Evolutionary conservation across 257 asterid genomes (phyloP), one percentile per base, ranked within the genome.

Genomic region (Buddleja alternifolia): DNA sequence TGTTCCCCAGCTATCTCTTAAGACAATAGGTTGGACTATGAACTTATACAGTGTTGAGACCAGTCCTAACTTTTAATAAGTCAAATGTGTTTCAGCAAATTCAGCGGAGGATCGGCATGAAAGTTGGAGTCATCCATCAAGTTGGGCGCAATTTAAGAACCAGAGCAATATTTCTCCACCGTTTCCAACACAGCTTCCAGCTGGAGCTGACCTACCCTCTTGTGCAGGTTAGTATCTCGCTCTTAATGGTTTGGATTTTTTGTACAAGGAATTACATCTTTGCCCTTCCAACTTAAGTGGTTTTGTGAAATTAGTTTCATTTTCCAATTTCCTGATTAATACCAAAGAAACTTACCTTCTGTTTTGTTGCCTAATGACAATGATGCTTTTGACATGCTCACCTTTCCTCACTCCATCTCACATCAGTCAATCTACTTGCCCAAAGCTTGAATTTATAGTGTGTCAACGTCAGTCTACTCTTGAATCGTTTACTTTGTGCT

Each of bases 181-280:
- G 17, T 79, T 93, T 84, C 97, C 99, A 45, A 73, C 83, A 46
- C 91, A 88, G 73, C 97, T 93, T 72, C 99, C 99, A 25, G 77
- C 90, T 57, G 92, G 99, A 78, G 99, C 99, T 65, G 94, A 84
- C 81, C 68, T 85, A 72, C 99, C 99, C 64, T 85, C 99, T 64
- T 90, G 89, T 73, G 86, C 97, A 85, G 96, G 99, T 93, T 53
- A 6, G 41, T 71, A 17, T 80, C 81, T 52, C 11, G 4, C 67
- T 64, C 15, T 56, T 40, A 40, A 20, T 4, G 32, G 39, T 69
- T 60, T 48, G 54, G 46, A 52, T 3, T 73, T 3, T 73, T 39
- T 44, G 12, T 56, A 14, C 12, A 32, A 60, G 20, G 36, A 36
- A 23, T 51, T 56, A 24, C 25, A 4, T 64, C 39, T 36, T 54